Evolutionary conservation across 2,329 filamentous ascomycete species (phyloP), one percentile per base, ranked within the genome.

Genomic region (Tolypocladium cylindrosporum): DNA sequence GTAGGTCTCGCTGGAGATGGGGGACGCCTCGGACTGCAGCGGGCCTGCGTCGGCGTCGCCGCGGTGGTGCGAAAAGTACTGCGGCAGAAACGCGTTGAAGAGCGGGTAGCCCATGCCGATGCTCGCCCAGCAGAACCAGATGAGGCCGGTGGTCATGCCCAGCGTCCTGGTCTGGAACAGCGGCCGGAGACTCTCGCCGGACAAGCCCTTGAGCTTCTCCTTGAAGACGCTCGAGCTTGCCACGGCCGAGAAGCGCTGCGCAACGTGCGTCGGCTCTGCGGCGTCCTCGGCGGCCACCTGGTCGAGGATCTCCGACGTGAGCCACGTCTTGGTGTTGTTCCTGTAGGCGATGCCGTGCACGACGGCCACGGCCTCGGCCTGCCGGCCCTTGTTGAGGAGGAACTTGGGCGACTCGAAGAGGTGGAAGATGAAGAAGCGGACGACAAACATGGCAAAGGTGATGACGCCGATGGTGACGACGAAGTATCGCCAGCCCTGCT

Each of bases 41-140:
- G 58, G 61, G 4, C 63, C 61, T 24, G 62, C 68, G 14, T 61
- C 62, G 40, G 63, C 58, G 21, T 62, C 76, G 40, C 73, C 73
- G 34, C 83, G 80, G 58, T 84, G 81, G 41, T 67, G 71, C 31
- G 85, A 82, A 59, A 95, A 83, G 67, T 94, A 94, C 64, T 94
- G 89, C 0, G 91, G 91, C n/a, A 96, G 79, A 73, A 95, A 95
- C 56, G 89, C 88, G 71, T 94, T 94, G 80, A 93, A 96, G 1
- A 96, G 81, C 1, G 90, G 90, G 67, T 93, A 95, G 3, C 86
- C 90, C 84, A 95, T 88, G 60, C 90, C 90, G 63, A 95, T 92
- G 16, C 84, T 86, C 0, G 86, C 80, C 90, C 90, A 95, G 69
- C 85, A 86, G 71, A 91, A 89, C 88, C 88, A 91, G 54, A 93